Conservation (phyloP, 192 early-diverging fungal species). For the Backusella australiensis region DNA sequence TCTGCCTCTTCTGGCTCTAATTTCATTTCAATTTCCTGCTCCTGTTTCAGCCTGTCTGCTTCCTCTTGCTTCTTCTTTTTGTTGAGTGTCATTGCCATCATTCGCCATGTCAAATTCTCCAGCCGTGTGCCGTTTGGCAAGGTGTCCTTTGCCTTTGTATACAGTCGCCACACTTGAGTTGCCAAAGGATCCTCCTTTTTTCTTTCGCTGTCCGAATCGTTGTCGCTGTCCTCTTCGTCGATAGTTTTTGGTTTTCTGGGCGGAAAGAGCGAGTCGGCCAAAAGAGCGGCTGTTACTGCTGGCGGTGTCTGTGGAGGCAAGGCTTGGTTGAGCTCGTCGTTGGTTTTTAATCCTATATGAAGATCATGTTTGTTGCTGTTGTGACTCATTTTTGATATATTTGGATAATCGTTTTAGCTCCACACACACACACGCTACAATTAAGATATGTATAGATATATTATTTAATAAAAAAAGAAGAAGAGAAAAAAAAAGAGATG, state of each 20-base stretch:
- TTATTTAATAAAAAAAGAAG: not conserved
- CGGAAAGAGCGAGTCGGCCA: slow-evolving; percentile 38
- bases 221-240: not conserved
- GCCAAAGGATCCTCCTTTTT: slow-evolving; percentile 53
- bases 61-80: slow-evolving; percentile 29
- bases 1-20: not conserved
- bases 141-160: slow-evolving; percentile 77
- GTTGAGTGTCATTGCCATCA: slow-evolving; percentile 70
- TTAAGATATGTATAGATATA: not conserved
- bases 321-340: not conserved
- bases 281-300: slow-evolving; percentile 30
- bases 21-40: not conserved
- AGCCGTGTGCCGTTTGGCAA: slow-evolving; percentile 74
- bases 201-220: slow-evolving; percentile 22
- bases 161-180: slow-evolving; percentile 72
- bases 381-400: not conserved
- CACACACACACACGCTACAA: not conserved
- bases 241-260: slow-evolving; percentile 19
- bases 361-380: not conserved
- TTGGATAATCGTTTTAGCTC: not conserved
- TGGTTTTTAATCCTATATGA: not conserved
- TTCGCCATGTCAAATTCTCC: slow-evolving; percentile 85
- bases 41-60: not conserved
- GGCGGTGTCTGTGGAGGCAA: slow-evolving; percentile 19
- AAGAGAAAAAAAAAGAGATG: not conserved